Evolutionary conservation across 1,284 basidiomycete species (phyloP).

Genomic region (Ustilago crameri): DNA sequence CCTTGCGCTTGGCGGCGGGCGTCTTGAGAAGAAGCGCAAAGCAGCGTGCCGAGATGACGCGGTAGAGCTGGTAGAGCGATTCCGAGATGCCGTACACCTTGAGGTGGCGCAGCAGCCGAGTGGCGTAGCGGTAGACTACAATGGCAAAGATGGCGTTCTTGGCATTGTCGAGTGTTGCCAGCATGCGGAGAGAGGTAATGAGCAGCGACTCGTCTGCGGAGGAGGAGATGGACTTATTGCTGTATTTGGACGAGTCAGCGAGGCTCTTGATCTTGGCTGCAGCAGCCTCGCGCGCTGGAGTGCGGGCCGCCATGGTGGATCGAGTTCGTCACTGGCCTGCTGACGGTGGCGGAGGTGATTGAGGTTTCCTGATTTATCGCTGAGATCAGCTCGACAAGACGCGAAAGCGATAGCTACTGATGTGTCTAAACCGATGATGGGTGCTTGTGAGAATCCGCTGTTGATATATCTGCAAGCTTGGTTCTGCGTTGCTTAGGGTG

Average conservation of each 20-base stretch:
- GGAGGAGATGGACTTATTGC: conserved; percentile 2
- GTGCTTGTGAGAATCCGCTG: too few relatives aligned
- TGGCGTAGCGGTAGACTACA: conserved; percentile 49
- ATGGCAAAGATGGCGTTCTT: conserved; percentile 57
- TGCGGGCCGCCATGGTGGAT: conserved; percentile 32
- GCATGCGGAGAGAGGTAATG: conserved; percentile 25
- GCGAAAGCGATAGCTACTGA: too few relatives aligned
- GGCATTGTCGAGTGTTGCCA: conserved; percentile 49
- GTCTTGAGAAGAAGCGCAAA: conserved; percentile 57
- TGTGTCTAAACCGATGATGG: too few relatives aligned
- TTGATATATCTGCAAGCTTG: too few relatives aligned
- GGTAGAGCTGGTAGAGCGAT: conserved; percentile 56
- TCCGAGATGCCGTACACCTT: conserved; percentile 57
- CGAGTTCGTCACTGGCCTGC: neutral
- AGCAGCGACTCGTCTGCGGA: conserved; percentile 20
- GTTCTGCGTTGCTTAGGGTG: too few relatives aligned
- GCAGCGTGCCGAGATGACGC: conserved; percentile 33
- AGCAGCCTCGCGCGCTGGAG: conserved; percentile 70
- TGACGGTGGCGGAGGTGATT: neutral
- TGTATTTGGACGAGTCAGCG: neutral
- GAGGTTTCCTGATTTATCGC: too few relatives aligned
- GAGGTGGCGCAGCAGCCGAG: conserved; percentile 52
- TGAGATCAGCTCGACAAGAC: too few relatives aligned
- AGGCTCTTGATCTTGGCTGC: conserved; percentile 36
- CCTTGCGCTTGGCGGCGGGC: conserved; percentile 58